These are phyloP conservation scores for Cordia subcordata DNA, from an alignment of 257 asterid species.

Conservation along the genomic window DNA sequence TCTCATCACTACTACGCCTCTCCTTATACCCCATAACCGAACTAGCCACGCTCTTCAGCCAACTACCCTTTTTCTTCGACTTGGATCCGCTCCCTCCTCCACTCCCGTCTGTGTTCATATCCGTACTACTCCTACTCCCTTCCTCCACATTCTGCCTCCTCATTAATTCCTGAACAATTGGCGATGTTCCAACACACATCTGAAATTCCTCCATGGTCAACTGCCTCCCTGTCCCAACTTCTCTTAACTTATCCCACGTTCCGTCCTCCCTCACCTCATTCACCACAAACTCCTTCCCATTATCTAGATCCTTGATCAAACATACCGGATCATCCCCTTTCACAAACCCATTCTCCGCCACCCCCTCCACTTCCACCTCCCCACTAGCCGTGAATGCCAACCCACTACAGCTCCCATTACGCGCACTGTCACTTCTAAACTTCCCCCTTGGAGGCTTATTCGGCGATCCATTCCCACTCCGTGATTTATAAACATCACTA, in stretches of 20 bases:
- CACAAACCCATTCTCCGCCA: constrained; percentile 16
- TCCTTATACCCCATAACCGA: constrained; percentile 72
- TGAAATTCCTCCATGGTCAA: constrained; percentile 91
- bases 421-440: constrained; percentile 16
- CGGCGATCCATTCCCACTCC: constrained; percentile 22
- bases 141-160: constrained; percentile 90
- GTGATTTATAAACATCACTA: constrained; percentile 16
- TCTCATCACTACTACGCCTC: constrained; percentile 85
- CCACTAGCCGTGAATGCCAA: constrained; percentile 9
- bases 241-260: constrained; percentile 86
- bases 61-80: constrained; percentile 64
- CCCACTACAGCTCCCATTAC: constrained; percentile 21
- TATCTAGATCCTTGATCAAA: constrained; percentile 83
- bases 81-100: constrained; percentile 55
- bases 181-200: constrained; percentile 93
- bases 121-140: constrained; percentile 50
- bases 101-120: constrained; percentile 44
- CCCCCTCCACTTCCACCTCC: constrained; percentile 19
- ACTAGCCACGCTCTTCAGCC: constrained; percentile 85
- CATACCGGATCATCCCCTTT: constrained; percentile 44
- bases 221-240: constrained; percentile 88
- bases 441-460: constrained; percentile 40
- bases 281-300: constrained; percentile 93
- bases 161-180: constrained; percentile 95
- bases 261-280: constrained; percentile 92